Evolutionary conservation across 78 protist genomes (phyloP).

Genomic region (Dictyostelium discoideum): dicty_2.7 NC_007089.4:2946501-2947000

Average conservation of each 20-base stretch:
- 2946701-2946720: slow-evolving; percentile 48
- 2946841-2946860: slow-evolving; percentile 17
- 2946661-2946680: slow-evolving; percentile 62
- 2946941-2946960: slow-evolving; percentile 69
- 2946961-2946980: slow-evolving; percentile 46
- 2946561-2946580: slow-evolving; percentile 59
- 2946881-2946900: slow-evolving; percentile 13
- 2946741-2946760: slow-evolving; percentile 56
- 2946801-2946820: slow-evolving; percentile 55
- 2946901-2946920: slow-evolving; percentile 32
- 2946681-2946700: slow-evolving; percentile 37
- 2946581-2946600: slow-evolving; percentile 70
- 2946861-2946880: not conserved
- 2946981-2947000: slow-evolving; percentile 57
- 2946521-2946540: slow-evolving; percentile 59
- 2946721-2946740: slow-evolving; percentile 58
- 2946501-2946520: slow-evolving; percentile 61
- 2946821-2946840: slow-evolving; percentile 60
- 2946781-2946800: slow-evolving; percentile 49
- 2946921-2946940: slow-evolving; percentile 69
- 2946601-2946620: slow-evolving; percentile 32
- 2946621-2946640: slow-evolving; percentile 54
- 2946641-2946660: slow-evolving; percentile 51
- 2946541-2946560: slow-evolving; percentile 50
- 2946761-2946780: not conserved